Base-by-base conservation (phyloP, 108 stramenopile genomes). In the Cyclotella cryptica region DNA sequence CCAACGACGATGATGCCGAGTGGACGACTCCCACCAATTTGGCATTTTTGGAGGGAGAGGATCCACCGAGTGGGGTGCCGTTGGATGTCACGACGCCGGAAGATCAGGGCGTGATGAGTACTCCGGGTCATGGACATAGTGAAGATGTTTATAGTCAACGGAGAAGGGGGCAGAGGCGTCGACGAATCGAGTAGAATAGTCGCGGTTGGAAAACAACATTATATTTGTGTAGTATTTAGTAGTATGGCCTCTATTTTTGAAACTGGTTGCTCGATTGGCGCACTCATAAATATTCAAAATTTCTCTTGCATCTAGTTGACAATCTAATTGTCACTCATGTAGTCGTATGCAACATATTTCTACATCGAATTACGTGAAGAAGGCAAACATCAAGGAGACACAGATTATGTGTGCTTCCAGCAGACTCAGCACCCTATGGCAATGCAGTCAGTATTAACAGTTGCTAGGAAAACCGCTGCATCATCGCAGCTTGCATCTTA, bases 91-190 rank as follows among this genome's bases (percentile, higher is more conserved):
- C 41, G 35, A 78, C 77, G 3, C 77, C 77, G 10, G 67, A 68
- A 14, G 77, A 68, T 18, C 68, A 29, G 14, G 58, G 40, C 14
- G 51, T 46, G 10, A 39, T 28, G 7, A 35, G 12, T 52, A 62
- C 77, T n/a, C 62, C 77, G 17, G 69, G 61, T 11, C 69, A 64
- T 64, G 77, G 77, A 14, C 61, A 70, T 49, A 60, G 69, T 27
- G 77, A 28, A 28, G 77, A 78, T 78, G 69, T 78, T 18, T 78
- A 70, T 44, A 64, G 61, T 70, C 77, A 71, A 35, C 39, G 77
- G 19, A 64, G 58, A 47, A 43, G 6, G 19, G 44, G 62, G 27
- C 35, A 35, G 6, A 74, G 73, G 35, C 55, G 73, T 6, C 40
- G 73, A 26, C 73, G 73, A 41, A 28, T 46, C 22, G 57, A 58